Base-by-base conservation (phyloP, 345 rosid species). In the Limnanthes douglasii region DNA sequence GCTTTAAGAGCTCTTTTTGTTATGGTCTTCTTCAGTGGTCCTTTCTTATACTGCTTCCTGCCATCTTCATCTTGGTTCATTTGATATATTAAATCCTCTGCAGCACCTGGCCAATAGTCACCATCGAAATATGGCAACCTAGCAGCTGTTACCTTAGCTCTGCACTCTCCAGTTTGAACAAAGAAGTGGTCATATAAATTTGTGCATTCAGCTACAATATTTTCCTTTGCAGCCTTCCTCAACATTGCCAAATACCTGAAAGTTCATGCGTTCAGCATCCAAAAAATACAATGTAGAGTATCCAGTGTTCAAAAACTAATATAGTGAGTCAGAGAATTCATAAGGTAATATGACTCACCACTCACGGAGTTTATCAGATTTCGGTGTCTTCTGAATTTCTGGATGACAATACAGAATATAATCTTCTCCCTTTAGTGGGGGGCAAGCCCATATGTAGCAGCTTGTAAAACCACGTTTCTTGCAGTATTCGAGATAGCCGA, bases 21-120 rank as follows among this genome's bases (percentile, higher is more conserved):
- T 37, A 92, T 69, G 42, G 83, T 63, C 60, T 92, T 85, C 59
- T 92, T 85, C 15, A 65, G 64, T 15, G 66, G 41, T 54, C 93
- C 93, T 62, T 84, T 84, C 64, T 80, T 85, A 56, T 75, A 80
- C 50, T 66, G 72, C 66, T 78, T 90, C 70, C 81, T 69, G 31
- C 85, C 96, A 66, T 92, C 96, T 58, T 85, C 94, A 33, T 90
- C 96, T 61, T 81, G 96, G 34, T 75, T 69, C 57, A 92, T 63
- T 70, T 78, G 96, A 60, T 60, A 60, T 43, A 92, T 78, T 31
- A 92, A 61, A 54, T 92, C 96, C 67, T 92, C 99, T 1, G 99
- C 96, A 36, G 96, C 99, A 58, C 96, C 99, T 33, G 99, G 96
- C 99, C 99, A 92, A 52, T 92, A 92, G 67, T 92, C 96, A 54